phyloP scores from a whole-genome alignment of 2,329 filamentous ascomycete species.

The Colletotrichum camelliae region DNA sequence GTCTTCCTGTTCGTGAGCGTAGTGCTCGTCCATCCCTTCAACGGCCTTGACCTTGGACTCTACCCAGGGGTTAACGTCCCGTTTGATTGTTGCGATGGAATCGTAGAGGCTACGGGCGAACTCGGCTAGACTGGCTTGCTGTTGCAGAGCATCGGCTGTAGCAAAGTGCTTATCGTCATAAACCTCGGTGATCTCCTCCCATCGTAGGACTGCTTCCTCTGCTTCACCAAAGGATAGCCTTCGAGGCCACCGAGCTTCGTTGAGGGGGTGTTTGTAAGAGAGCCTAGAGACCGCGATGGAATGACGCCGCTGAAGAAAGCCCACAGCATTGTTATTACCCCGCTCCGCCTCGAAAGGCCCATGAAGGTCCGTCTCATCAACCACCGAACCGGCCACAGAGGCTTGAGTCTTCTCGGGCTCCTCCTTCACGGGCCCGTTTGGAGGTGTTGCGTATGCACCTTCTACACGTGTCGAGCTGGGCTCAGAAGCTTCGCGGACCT shows the following conservation, averaged over 20 bases:
- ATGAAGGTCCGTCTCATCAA: constrained; percentile 64
- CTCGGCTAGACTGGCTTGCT: constrained; percentile 44
- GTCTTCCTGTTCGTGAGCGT: constrained; percentile 67
- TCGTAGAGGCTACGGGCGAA: constrained; percentile 61
- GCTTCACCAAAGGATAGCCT: constrained; percentile 78
- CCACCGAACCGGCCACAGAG: constrained; percentile 64
- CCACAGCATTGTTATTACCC: constrained; percentile 45
- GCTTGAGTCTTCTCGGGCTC: constrained; percentile 25
- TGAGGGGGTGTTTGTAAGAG: constrained; percentile 36
- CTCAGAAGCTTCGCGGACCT: neutral
- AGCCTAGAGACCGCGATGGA: constrained; percentile 50
- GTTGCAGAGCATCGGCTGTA: constrained; percentile 20
- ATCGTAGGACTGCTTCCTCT: constrained; percentile 74
- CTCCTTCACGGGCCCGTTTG: constrained; percentile 8
- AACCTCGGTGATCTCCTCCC: constrained; percentile 60
- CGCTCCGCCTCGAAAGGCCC: constrained; percentile 56
- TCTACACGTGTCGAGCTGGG: constrained; percentile 7
- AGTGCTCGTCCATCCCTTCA: constrained; percentile 64
- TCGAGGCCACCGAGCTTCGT: constrained; percentile 71
- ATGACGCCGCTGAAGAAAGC: constrained; percentile 66
- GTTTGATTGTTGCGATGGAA: constrained; percentile 56
- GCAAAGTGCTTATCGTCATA: constrained; percentile 33
- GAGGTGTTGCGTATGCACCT: neutral
- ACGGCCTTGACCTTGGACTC: constrained; percentile 60
- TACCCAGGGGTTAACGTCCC: constrained; percentile 66